phyloP scores from a whole-genome alignment of 1,284 basidiomycete genomes.

The Peniophora sp. region DNA sequence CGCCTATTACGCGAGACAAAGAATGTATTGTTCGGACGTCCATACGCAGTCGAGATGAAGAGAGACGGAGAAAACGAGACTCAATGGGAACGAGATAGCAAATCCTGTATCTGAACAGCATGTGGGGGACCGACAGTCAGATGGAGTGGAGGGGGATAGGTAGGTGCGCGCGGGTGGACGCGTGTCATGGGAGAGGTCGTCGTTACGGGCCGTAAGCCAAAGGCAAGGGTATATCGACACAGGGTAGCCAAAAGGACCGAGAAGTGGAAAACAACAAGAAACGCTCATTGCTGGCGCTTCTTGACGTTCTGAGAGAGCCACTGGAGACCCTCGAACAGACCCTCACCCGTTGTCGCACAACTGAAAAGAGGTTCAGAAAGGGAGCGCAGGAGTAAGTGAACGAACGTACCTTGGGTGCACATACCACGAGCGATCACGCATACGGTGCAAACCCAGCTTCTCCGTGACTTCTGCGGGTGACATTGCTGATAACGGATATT shows the following conservation, averaged over 20 bases:
- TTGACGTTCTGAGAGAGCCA: slow-evolving; percentile 97
- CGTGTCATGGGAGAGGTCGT: too few species aligned
- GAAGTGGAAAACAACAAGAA: slow-evolving; percentile 8
- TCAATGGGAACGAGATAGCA: too few species aligned
- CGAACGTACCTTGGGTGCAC: slow-evolving; percentile 85
- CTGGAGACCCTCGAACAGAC: slow-evolving; percentile 90
- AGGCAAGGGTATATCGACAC: slow-evolving; percentile 2
- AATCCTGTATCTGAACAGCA: too few species aligned
- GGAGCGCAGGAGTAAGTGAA: slow-evolving; percentile 1
- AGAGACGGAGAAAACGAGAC: too few species aligned
- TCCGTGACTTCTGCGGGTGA: slow-evolving; percentile 98
- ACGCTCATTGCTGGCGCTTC: slow-evolving; percentile 64
- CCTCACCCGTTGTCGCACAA: slow-evolving; percentile 94
- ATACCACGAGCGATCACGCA: slow-evolving; percentile 98
- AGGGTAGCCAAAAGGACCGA: slow-evolving; percentile 1
- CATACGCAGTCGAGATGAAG: too few species aligned
- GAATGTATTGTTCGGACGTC: too few species aligned
- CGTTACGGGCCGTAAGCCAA: too few species aligned
- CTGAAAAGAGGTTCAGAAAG: slow-evolving; percentile 28
- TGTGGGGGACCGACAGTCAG: too few species aligned
- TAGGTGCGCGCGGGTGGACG: too few species aligned
- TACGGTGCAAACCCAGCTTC: slow-evolving; percentile 89
- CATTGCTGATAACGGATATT: slow-evolving; percentile 66
- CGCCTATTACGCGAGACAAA: too few species aligned
- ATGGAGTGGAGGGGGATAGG: too few species aligned